phyloP scores from a whole-genome alignment of 2,329 filamentous ascomycete species.

The Zopfia rhizophila region DNA sequence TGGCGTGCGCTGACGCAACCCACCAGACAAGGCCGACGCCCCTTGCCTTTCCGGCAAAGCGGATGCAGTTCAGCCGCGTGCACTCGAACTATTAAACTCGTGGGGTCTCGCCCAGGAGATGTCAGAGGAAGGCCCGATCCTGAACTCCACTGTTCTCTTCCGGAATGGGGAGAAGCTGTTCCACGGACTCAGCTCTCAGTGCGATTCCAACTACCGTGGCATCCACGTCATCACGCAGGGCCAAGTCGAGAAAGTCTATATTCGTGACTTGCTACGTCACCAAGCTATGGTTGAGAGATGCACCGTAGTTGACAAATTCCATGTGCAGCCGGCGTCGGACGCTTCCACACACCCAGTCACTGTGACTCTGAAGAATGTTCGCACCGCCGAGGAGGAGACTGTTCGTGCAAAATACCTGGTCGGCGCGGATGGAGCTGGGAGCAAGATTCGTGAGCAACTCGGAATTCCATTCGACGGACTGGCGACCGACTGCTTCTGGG shows the following conservation, averaged over 20 bases:
- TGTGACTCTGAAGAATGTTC: constrained; percentile 29
- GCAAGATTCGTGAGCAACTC: constrained; percentile 40
- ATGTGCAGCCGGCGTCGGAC: not conserved
- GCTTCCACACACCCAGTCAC: not conserved
- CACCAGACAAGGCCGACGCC: constrained; percentile 36
- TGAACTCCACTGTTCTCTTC: constrained; percentile 43
- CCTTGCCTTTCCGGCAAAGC: constrained; percentile 41
- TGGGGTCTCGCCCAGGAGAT: constrained; percentile 40
- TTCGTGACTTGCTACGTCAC: constrained; percentile 49
- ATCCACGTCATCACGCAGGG: constrained; percentile 51
- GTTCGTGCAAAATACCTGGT: constrained; percentile 46
- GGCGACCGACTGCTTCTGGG: constrained; percentile 49
- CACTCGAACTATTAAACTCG: constrained; percentile 21
- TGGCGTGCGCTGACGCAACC: not conserved
- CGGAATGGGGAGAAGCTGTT: constrained; percentile 42
- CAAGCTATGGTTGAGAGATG: constrained; percentile 43
- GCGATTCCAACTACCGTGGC: constrained; percentile 49
- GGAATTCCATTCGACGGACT: constrained; percentile 42
- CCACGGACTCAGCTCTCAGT: constrained; percentile 38
- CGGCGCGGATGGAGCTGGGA: constrained; percentile 45
- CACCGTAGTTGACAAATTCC: constrained; percentile 29
- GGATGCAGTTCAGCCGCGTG: constrained; percentile 35
- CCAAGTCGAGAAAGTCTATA: constrained; percentile 50
- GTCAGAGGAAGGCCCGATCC: constrained; percentile 46
- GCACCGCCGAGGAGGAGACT: constrained; percentile 30